Conservation (phyloP, 495 filamentous ascomycete species). For the Neurospora cerealis region DNA sequence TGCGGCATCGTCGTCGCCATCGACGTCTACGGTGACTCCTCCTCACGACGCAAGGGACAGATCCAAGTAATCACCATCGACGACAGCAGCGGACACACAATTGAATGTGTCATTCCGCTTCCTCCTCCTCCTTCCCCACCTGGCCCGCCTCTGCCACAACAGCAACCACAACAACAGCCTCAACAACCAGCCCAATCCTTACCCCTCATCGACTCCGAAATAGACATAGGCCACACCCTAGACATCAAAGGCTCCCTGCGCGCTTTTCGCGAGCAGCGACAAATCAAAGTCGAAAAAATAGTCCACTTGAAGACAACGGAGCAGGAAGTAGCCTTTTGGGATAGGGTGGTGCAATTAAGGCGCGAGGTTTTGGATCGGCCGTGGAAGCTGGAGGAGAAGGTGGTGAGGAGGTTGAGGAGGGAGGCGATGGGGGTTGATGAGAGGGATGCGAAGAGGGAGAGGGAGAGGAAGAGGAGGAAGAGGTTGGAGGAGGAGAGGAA, state of each 20-base stretch:
- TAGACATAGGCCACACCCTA: slow-evolving; percentile 59
- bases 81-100: slow-evolving; percentile 71
- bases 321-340: slow-evolving; percentile 70
- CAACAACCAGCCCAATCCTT: background rate
- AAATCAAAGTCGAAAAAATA: slow-evolving; percentile 63
- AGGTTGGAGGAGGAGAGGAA: background rate
- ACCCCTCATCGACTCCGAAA: slow-evolving; percentile 14
- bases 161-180: background rate
- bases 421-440: slow-evolving; percentile 36
- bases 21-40: slow-evolving; percentile 40
- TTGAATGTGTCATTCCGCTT: slow-evolving; percentile 43
- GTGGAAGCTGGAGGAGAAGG: slow-evolving; percentile 51
- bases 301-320: slow-evolving; percentile 50
- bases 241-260: slow-evolving; percentile 69
- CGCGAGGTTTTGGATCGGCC: slow-evolving; percentile 57
- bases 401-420: slow-evolving; percentile 43
- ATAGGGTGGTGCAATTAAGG: slow-evolving; percentile 51
- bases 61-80: slow-evolving; percentile 46
- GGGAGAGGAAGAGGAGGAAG: background rate
- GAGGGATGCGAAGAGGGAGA: slow-evolving; percentile 18
- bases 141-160: background rate
- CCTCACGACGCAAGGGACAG: background rate
- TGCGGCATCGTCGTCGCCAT: slow-evolving; percentile 70
- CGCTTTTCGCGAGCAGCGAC: slow-evolving; percentile 49
- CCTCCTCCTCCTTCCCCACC: slow-evolving; percentile 2